Percentiles rank a stretch among this genome's conserved stretches.
phyloP scores from a whole-genome alignment of 78 protist species.

The Tieghemostelium lacteum region DNA sequence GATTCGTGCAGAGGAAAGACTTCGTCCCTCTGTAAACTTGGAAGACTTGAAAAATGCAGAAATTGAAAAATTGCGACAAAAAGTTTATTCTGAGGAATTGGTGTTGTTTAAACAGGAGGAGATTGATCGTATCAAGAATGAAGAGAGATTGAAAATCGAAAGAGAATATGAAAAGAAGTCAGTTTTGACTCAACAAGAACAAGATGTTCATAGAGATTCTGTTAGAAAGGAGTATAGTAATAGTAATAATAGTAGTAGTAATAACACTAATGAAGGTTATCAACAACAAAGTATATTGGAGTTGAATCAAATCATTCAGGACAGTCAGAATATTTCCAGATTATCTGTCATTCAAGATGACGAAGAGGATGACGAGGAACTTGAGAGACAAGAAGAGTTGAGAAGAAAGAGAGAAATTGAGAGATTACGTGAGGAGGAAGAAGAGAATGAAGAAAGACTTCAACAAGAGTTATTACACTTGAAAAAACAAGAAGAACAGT shows the following conservation, averaged over 20 bases:
- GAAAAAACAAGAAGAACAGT: constrained; percentile 59
- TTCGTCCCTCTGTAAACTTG: background rate
- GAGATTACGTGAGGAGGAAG: constrained; percentile 65
- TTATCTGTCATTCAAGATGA: background rate
- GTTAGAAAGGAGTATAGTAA: too few species aligned
- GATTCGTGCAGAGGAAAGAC: constrained; percentile 27
- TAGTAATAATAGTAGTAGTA: background rate
- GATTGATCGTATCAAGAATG: background rate
- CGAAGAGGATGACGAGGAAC: constrained; percentile 43
- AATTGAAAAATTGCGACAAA: constrained; percentile 17
- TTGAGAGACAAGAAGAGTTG: constrained; percentile 48
- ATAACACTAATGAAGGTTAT: background rate
- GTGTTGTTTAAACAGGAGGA: constrained; percentile 17
- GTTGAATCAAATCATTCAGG: background rate
- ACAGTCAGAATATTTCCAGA: background rate
- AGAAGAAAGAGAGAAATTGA: constrained; percentile 64
- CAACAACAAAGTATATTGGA: background rate
- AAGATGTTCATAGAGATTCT: constrained; percentile 3
- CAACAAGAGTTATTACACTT: constrained; percentile 16
- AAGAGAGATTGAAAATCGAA: constrained; percentile 27
- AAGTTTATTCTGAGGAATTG: constrained; percentile 3
- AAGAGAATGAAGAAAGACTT: constrained; percentile 65
- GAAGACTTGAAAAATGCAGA: constrained; percentile 15
- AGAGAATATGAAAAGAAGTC: background rate
- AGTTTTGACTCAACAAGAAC: constrained; percentile 2